These are phyloP conservation scores for Cardiospermum halicacabum DNA, from an alignment of 345 rosid species.

Conservation along the genomic window DNA sequence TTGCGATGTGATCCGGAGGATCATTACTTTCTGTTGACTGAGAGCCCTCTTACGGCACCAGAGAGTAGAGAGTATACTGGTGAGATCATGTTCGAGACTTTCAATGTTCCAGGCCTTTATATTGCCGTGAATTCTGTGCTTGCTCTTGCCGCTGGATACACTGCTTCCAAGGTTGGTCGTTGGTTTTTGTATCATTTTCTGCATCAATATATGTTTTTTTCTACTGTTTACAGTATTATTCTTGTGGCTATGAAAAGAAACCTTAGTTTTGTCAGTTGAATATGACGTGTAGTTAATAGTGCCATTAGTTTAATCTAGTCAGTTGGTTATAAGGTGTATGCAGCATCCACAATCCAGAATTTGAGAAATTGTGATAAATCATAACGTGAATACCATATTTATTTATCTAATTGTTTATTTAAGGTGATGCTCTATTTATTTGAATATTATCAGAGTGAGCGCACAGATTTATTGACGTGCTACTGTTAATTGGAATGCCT, in stretches of 20 bases:
- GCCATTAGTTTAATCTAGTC: not conserved
- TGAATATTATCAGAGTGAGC: not conserved
- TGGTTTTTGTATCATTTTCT: slow-evolving; percentile 2
- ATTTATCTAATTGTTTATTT: too few relatives aligned
- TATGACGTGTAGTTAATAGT: not conserved
- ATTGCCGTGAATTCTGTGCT: slow-evolving; percentile 98
- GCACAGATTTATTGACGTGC: too few relatives aligned
- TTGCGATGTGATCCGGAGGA: slow-evolving; percentile 97
- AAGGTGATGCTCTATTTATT: not conserved
- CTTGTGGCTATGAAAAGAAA: not conserved
- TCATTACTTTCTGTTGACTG: slow-evolving; percentile 92
- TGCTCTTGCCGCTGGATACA: slow-evolving; percentile 98
- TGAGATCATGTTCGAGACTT: slow-evolving; percentile 95
- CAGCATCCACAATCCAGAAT: not conserved
- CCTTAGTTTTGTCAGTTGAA: slow-evolving; percentile 7
- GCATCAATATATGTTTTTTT: not conserved
- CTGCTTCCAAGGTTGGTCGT: slow-evolving; percentile 74
- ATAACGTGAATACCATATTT: too few relatives aligned
- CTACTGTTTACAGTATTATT: not conserved
- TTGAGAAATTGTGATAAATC: not conserved
- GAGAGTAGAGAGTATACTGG: slow-evolving; percentile 94
- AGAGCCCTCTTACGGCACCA: slow-evolving; percentile 96
- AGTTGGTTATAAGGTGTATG: not conserved
- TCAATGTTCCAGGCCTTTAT: slow-evolving; percentile 89
- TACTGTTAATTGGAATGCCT: not conserved